Conservation (phyloP, 805 yeast species). For the Nakazawaea molendinolei region DNA sequence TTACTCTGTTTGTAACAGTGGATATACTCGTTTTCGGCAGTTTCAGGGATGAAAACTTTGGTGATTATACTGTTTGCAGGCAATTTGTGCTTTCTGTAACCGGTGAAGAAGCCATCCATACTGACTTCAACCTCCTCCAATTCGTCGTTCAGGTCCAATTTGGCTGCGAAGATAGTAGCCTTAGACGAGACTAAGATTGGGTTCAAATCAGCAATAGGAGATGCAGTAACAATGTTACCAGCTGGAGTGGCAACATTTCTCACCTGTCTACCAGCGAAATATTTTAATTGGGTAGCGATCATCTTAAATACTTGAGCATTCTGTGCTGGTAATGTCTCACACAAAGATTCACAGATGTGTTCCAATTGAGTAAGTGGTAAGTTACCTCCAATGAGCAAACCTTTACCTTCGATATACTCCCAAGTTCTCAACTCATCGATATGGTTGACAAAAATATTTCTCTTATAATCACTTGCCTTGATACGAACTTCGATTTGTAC, state of each 20-base stretch:
- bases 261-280: conserved; percentile 43
- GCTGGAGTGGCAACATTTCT: conserved; percentile 45
- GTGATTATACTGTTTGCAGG: conserved; percentile 30
- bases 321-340: conserved; percentile 17
- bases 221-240: conserved; percentile 42
- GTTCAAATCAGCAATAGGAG: conserved; percentile 42
- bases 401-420: conserved; percentile 31
- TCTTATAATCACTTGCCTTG: conserved; percentile 32
- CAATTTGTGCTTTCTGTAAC: conserved; percentile 34
- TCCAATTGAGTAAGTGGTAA: conserved; percentile 34
- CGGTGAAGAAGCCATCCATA: conserved; percentile 37
- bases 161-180: conserved; percentile 30
- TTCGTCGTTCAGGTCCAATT: conserved; percentile 19
- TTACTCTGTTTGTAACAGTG: conserved; percentile 39
- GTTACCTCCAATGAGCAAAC: conserved; percentile 37
- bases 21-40: conserved; percentile 28
- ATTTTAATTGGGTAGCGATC: conserved; percentile 33
- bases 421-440: conserved; percentile 31
- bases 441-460: conserved; percentile 35
- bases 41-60: conserved; percentile 33
- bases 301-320: conserved; percentile 30
- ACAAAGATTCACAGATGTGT: conserved; percentile 25
- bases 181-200: conserved; percentile 37
- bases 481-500: conserved; percentile 40
- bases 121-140: conserved; percentile 19